These are phyloP conservation scores for Penicillium hesseltinei DNA, from an alignment of 2,329 filamentous ascomycete genomes.

Conservation along the genomic window DNA sequence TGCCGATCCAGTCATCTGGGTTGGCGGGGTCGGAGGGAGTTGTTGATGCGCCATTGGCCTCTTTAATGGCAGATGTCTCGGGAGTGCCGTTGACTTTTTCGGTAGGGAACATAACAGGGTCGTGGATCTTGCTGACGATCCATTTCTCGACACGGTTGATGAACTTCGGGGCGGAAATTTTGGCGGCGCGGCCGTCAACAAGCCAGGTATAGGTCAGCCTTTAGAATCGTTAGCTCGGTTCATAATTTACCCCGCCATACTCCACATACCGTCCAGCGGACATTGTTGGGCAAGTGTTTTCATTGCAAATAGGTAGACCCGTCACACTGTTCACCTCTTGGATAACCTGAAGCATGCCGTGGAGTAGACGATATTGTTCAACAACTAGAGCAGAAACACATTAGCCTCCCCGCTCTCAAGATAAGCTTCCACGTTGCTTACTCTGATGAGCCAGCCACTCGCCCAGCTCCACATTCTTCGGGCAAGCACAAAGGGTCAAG, in stretches of 20 bases:
- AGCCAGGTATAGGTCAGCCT: constrained; percentile 97
- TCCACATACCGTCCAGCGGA: constrained; percentile 81
- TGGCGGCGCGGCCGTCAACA: constrained; percentile 82
- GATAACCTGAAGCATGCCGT: constrained; percentile 84
- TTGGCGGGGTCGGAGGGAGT: constrained; percentile 38
- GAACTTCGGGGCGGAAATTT: constrained; percentile 89
- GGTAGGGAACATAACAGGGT: constrained; percentile 85
- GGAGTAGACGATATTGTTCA: constrained; percentile 85
- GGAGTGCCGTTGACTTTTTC: constrained; percentile 66
- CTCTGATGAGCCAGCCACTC: constrained; percentile 97
- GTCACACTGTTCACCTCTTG: constrained; percentile 78
- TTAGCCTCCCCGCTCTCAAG: constrained; percentile 6
- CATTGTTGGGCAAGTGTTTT: constrained; percentile 82
- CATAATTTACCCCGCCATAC: constrained; percentile 12
- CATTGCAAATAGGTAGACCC: constrained; percentile 77
- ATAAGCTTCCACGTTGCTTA: constrained; percentile 44
- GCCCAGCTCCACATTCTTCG: constrained; percentile 87
- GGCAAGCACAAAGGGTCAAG: constrained; percentile 88
- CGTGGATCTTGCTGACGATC: constrained; percentile 94
- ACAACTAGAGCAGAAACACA: constrained; percentile 61
- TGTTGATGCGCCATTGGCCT: constrained; percentile 40
- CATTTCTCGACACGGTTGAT: constrained; percentile 95
- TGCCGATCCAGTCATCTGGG: constrained; percentile 77
- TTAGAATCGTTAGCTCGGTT: constrained; percentile 18
- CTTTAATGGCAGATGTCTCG: constrained; percentile 54